A percentile compares a stretch with the other conserved stretches of the same genome.
phyloP scores from a whole-genome alignment of 1,284 basidiomycete genomes.

The Volvariella surrecta region DNA sequence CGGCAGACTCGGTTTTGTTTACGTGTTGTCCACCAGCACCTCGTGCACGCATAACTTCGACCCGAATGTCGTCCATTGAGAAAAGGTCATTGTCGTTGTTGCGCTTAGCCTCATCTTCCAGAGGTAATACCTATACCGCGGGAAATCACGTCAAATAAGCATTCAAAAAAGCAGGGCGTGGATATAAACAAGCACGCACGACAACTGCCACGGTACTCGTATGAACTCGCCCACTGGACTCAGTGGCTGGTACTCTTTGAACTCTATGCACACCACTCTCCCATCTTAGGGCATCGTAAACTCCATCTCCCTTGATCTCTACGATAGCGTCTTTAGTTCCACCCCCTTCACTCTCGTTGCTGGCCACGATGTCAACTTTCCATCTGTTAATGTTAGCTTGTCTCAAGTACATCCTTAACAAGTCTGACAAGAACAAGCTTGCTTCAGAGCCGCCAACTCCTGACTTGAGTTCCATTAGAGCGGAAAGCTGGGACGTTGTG shows the following conservation, averaged over 20 bases:
- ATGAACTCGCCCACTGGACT: constrained; percentile 81
- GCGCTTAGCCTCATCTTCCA: constrained; percentile 52
- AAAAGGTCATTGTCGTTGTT: constrained; percentile 50
- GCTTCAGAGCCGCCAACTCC: constrained; percentile 93
- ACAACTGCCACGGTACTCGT: constrained; percentile 89
- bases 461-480: constrained; percentile 85
- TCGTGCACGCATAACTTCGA: constrained; percentile 91
- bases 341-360: constrained; percentile 46
- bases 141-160: too few relatives aligned
- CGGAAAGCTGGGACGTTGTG: constrained; percentile 56
- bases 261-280: constrained; percentile 97
- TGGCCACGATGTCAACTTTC: constrained; percentile 45
- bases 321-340: constrained; percentile 82
- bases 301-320: constrained; percentile 71
- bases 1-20: constrained; percentile 97
- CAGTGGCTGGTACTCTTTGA: constrained; percentile 89
- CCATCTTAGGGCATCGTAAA: constrained; percentile 77
- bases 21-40: constrained; percentile 99
- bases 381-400: constrained; percentile 48
- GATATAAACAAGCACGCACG: constrained; percentile 36
- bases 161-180: neutral
- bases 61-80: constrained; percentile 79
- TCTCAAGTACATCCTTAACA: constrained; percentile 81
- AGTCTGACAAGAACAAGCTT: constrained; percentile 72
- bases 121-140: constrained; percentile 74